Percentiles rank a stretch among this genome's conserved stretches.
These are phyloP conservation scores for Akanthomyces uredinophilus DNA, from an alignment of 2,329 filamentous ascomycete species.

Conservation along the genomic window DNA sequence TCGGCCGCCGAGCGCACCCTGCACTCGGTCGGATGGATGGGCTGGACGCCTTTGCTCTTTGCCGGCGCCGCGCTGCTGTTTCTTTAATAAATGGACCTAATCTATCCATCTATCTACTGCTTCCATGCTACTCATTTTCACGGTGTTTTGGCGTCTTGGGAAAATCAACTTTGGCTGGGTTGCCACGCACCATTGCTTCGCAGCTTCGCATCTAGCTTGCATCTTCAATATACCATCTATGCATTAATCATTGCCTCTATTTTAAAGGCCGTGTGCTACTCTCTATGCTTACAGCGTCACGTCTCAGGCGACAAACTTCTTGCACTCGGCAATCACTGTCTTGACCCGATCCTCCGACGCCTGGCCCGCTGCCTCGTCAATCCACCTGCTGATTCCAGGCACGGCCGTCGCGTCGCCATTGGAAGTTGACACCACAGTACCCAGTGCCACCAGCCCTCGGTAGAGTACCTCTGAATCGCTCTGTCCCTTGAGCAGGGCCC, in stretches of 20 bases:
- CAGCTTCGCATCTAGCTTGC: neutral
- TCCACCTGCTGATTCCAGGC: slow-evolving; percentile 33
- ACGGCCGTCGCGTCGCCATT: slow-evolving; percentile 39
- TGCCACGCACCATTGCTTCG: neutral
- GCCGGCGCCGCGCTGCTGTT: neutral
- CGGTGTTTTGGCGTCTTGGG: slow-evolving; percentile 2
- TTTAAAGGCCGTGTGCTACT: neutral
- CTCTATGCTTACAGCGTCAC: neutral
- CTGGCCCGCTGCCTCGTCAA: slow-evolving; percentile 39
- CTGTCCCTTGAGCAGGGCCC: slow-evolving; percentile 58
- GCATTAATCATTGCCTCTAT: slow-evolving; percentile 2
- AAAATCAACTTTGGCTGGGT: neutral
- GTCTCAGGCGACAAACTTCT: slow-evolving; percentile 26
- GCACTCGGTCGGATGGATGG: slow-evolving; percentile 4
- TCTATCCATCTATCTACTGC: neutral
- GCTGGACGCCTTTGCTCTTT: slow-evolving; percentile 14
- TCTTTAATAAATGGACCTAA: neutral
- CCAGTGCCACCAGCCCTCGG: slow-evolving; percentile 73
- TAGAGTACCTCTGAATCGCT: slow-evolving; percentile 80
- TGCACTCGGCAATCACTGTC: slow-evolving; percentile 42
- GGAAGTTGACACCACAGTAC: slow-evolving; percentile 62
- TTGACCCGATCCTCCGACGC: slow-evolving; percentile 43
- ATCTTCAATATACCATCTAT: slow-evolving; percentile 6
- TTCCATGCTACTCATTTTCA: neutral
- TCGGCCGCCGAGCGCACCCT: slow-evolving; percentile 9